A percentile compares a stretch with the other conserved stretches of the same genome.
Conservation (phyloP, 139 green algal genomes). For the Penium margaritaceum region DNA sequence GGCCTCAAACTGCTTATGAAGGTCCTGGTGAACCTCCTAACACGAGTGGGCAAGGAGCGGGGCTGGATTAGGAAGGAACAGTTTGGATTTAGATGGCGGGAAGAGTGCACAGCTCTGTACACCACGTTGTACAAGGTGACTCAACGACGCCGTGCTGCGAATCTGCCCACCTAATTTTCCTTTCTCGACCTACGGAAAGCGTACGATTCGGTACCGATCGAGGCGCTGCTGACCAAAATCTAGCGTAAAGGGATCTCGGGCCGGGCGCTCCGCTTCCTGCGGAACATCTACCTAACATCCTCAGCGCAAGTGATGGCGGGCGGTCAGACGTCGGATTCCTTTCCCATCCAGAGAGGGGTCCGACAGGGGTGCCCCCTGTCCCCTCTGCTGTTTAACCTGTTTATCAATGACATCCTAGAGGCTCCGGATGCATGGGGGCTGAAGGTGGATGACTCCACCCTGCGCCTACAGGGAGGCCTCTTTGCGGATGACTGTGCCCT, state of each 20-base stretch:
- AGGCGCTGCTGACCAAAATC: not conserved
- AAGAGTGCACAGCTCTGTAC: not conserved
- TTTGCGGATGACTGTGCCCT: not conserved
- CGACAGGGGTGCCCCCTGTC: not conserved
- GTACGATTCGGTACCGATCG: not conserved
- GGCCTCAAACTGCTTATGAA: not conserved
- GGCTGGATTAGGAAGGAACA: not conserved
- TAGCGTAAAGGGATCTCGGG: not conserved
- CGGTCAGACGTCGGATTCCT: not conserved
- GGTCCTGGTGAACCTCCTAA: not conserved
- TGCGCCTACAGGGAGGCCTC: not conserved
- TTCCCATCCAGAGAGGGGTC: not conserved
- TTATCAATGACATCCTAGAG: not conserved
- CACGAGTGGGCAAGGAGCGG: not conserved
- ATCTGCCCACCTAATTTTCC: not conserved
- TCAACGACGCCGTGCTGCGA: not conserved
- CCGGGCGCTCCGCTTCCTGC: not conserved
- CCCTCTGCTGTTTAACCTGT: not conserved
- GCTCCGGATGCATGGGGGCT: not conserved
- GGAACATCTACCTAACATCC: not conserved
- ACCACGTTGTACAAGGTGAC: not conserved
- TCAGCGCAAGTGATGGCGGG: not conserved
- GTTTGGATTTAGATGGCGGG: not conserved
- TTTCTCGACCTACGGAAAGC: not conserved
- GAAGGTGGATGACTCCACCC: not conserved